Percentiles rank a stretch among this genome's conserved stretches.
phyloP scores from a whole-genome alignment of 2,329 filamentous ascomycete genomes.

The Fusarium palustre region DNA sequence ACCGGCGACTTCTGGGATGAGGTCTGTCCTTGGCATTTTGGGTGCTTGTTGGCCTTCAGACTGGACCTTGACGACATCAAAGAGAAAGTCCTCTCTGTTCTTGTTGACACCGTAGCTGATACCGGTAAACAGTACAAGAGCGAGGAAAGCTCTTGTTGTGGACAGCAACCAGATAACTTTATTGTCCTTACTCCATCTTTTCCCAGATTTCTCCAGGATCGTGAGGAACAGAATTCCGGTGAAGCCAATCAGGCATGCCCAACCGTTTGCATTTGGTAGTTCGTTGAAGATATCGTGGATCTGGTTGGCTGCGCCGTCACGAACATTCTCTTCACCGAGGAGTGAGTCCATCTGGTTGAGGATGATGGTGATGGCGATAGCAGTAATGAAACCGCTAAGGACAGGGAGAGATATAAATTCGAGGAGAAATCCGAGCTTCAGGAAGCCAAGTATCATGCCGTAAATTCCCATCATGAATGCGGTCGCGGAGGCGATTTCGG shows the following conservation, averaged over 20 bases:
- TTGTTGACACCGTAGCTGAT: constrained; percentile 73
- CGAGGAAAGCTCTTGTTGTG: constrained; percentile 70
- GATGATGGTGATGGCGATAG: constrained; percentile 73
- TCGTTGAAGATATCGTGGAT: constrained; percentile 69
- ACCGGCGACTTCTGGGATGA: constrained; percentile 65
- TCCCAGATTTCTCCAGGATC: constrained; percentile 67
- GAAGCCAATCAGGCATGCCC: constrained; percentile 70
- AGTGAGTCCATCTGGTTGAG: constrained; percentile 73
- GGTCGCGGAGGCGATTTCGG: constrained; percentile 69
- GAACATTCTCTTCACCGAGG: constrained; percentile 64
- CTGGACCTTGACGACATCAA: constrained; percentile 68
- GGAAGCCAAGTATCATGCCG: constrained; percentile 67
- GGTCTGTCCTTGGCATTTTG: constrained; percentile 57
- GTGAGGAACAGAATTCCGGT: constrained; percentile 67
- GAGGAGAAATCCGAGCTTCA: constrained; percentile 73
- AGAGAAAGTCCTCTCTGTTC: constrained; percentile 59
- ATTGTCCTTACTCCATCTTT: constrained; percentile 68
- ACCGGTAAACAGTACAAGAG: constrained; percentile 71
- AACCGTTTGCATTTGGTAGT: constrained; percentile 67
- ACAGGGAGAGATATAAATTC: constrained; percentile 75
- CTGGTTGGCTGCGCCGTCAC: constrained; percentile 65
- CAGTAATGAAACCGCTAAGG: constrained; percentile 73
- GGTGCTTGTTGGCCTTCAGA: constrained; percentile 66
- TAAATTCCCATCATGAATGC: constrained; percentile 73
- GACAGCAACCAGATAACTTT: constrained; percentile 68